These are phyloP conservation scores for Rhodotorula mucilaginosa DNA, from an alignment of 1,284 basidiomycete genomes.

Conservation along the genomic window DNA sequence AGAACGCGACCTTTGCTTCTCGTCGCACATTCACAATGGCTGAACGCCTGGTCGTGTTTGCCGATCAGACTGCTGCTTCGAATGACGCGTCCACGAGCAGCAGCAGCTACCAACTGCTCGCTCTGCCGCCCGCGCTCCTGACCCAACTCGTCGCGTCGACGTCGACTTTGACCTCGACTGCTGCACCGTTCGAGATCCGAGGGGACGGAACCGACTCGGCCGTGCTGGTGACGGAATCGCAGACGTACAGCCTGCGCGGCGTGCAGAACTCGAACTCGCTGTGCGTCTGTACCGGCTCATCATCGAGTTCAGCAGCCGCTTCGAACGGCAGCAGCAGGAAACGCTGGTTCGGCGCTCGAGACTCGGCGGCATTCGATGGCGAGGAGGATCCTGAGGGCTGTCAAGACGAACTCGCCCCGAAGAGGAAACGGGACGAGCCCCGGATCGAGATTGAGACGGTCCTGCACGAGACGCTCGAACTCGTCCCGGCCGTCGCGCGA, in stretches of 20 bases:
- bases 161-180: too few species aligned
- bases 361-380: not conserved
- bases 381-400: conserved; percentile 34
- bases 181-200: conserved; percentile 58
- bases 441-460: conserved; percentile 35
- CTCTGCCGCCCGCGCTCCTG: conserved; percentile 25
- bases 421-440: conserved; percentile 15
- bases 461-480: conserved; percentile 44
- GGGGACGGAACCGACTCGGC: conserved; percentile 78
- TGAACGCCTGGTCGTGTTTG: conserved; percentile 6
- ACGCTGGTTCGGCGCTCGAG: conserved; percentile 5
- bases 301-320: not conserved
- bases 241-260: conserved; percentile 76
- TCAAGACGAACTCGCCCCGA: conserved; percentile 27
- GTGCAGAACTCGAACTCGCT: conserved; percentile 81
- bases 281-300: conserved; percentile 54
- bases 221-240: conserved; percentile 73
- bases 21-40: not conserved
- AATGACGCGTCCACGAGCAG: not conserved
- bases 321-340: too few species aligned
- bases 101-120: conserved; percentile 20
- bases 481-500: conserved; percentile 36
- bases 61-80: not conserved
- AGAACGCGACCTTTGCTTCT: too few species aligned
- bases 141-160: conserved; percentile 2